phyloP scores from a whole-genome alignment of 768 basidiomycete species.

The Roridomyces roridus region DNA sequence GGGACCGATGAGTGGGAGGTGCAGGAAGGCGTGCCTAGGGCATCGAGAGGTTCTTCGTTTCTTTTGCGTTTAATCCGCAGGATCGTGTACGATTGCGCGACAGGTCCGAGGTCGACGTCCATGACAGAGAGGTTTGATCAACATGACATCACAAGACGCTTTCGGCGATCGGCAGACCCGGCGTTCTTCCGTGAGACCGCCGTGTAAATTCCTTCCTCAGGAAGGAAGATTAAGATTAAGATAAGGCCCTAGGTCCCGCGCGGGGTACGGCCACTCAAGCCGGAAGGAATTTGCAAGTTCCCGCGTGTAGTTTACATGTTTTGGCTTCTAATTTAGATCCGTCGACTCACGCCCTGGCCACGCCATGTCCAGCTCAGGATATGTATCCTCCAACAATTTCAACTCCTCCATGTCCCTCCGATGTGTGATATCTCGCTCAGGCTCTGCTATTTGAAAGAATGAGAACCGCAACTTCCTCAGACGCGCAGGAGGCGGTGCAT shows the following conservation, averaged over 20 bases:
- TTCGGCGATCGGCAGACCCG: no score
- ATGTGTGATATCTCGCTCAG: neutral
- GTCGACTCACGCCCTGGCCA: neutral
- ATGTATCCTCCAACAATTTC: neutral
- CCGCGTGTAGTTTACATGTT: no score
- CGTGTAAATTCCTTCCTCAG: no score
- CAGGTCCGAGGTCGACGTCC: constrained; percentile 34
- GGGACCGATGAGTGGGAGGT: constrained; percentile 15
- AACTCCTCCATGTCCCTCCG: neutral
- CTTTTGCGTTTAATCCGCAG: constrained; percentile 85
- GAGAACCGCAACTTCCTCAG: neutral
- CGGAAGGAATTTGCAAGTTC: no score
- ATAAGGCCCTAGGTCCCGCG: no score
- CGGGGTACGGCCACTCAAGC: no score
- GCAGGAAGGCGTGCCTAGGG: constrained; percentile 58
- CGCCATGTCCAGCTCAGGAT: neutral
- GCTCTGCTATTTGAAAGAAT: neutral
- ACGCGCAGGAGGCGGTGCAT: neutral
- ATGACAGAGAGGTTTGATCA: constrained; percentile 23
- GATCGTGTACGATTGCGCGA: constrained; percentile 64
- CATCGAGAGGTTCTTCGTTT: constrained; percentile 83
- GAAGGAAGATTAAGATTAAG: no score
- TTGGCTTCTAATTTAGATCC: no score
- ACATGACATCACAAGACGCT: neutral
- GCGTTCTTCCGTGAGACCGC: no score